Evolutionary conservation across 176 grass and related monocot species (phyloP).

Genomic region (Musa beccarii): DNA sequence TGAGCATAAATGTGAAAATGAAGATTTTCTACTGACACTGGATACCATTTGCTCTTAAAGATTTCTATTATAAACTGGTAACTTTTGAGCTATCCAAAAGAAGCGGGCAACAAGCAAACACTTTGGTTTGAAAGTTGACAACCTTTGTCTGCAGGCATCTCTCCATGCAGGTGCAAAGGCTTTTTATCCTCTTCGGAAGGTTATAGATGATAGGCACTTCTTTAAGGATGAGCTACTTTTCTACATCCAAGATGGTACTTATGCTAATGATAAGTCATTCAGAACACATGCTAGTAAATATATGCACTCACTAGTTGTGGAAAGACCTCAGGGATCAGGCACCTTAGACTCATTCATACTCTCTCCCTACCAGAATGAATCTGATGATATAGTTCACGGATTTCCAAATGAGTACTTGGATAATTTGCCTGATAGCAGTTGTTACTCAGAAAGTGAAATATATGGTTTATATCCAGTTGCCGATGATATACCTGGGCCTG

Average conservation of each 20-base stretch:
- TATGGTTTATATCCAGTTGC: constrained; percentile 7
- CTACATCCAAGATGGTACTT: constrained; percentile 21
- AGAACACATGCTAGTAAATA: constrained; percentile 25
- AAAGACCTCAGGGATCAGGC: constrained; percentile 41
- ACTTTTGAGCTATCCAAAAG: background rate
- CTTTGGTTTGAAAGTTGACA: background rate
- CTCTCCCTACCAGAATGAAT: constrained; percentile 53
- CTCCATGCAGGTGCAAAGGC: constrained; percentile 23
- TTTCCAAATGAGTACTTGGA: constrained; percentile 37
- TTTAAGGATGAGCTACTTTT: background rate
- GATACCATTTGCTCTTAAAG: background rate
- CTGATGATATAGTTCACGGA: constrained; percentile 54
- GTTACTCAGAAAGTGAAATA: constrained; percentile 17
- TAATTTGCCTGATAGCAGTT: constrained; percentile 10
- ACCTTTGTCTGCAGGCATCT: background rate
- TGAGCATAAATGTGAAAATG: too few relatives aligned
- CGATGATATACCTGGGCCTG: background rate
- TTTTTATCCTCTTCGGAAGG: constrained; percentile 37
- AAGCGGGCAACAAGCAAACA: too few relatives aligned
- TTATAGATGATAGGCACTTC: constrained; percentile 30
- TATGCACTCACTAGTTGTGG: constrained; percentile 47
- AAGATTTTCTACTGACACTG: background rate
- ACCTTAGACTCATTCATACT: constrained; percentile 66
- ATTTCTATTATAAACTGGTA: background rate
- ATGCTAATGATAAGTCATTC: constrained; percentile 24